Evolutionary conservation across 169 alveolate species (phyloP).

Genomic region (Blepharisma undulans): DNA sequence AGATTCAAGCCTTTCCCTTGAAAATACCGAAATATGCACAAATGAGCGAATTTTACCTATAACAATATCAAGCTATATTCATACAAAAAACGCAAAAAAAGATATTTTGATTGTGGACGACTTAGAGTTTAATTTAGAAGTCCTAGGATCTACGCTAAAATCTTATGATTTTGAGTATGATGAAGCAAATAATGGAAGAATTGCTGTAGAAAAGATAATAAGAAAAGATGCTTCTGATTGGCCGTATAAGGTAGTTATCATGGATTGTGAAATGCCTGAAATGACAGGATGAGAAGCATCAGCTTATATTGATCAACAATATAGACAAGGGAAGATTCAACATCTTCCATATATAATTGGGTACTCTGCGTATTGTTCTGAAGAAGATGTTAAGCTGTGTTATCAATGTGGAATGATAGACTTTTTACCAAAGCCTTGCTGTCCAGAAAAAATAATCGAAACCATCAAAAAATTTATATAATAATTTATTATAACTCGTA

Average conservation of each 20-base stretch:
- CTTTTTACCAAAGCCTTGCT: constrained; percentile 15
- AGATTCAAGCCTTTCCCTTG: neutral
- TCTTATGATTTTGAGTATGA: neutral
- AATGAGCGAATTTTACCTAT: neutral
- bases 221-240: neutral
- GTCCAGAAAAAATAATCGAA: neutral
- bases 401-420: constrained; percentile 26
- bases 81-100: neutral
- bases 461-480: no score
- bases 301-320: neutral
- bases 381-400: neutral
- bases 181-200: constrained; percentile 6
- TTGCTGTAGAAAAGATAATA: neutral
- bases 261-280: constrained; percentile 45
- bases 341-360: constrained; percentile 7
- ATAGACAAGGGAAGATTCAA: neutral
- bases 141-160: neutral
- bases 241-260: constrained; percentile 16
- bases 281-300: constrained; percentile 32
- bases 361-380: neutral
- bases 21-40: neutral
- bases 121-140: neutral
- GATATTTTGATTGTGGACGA: constrained; percentile 23
- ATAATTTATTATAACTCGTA: no score
- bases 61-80: neutral